These are phyloP conservation scores for Sextonia rubra DNA, from an alignment of 164 flowering plant species.

Conservation along the genomic window DNA sequence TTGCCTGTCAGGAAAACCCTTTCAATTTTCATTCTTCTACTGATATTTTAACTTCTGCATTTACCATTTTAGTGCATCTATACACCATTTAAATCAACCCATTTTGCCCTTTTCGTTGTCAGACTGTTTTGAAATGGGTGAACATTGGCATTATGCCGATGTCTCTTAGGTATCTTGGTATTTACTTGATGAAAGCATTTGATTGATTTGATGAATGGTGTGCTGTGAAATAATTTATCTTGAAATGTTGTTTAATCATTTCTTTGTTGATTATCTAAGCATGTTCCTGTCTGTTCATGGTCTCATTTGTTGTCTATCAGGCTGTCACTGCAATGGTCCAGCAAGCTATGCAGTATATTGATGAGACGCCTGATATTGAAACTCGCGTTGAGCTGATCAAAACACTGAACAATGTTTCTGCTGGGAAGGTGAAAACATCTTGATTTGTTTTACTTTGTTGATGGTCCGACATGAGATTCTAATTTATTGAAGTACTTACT, in stretches of 20 bases:
- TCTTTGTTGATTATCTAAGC: background rate
- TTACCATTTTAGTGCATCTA: no score
- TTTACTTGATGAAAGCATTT: background rate
- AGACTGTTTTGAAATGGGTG: no score
- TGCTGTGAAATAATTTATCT: background rate
- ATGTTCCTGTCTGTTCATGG: background rate
- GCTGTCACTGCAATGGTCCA: conserved; percentile 95
- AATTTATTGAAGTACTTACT: background rate
- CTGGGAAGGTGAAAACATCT: conserved; percentile 70
- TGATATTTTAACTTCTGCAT: no score
- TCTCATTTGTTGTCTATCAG: conserved; percentile 31
- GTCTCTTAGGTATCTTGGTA: no score
- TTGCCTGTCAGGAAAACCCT: no score
- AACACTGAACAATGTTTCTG: conserved; percentile 85
- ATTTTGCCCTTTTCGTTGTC: no score
- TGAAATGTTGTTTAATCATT: background rate
- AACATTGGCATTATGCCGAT: no score
- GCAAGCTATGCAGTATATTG: conserved; percentile 95
- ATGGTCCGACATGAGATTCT: background rate
- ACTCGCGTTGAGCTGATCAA: conserved; percentile 83
- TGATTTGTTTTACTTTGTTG: background rate
- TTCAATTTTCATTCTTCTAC: no score
- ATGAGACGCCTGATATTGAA: conserved; percentile 86
- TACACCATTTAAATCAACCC: no score
- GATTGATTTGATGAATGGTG: background rate